Conservation (phyloP, 192 early-diverging fungal genomes). For the Rhizophagus prolifer region DNA sequence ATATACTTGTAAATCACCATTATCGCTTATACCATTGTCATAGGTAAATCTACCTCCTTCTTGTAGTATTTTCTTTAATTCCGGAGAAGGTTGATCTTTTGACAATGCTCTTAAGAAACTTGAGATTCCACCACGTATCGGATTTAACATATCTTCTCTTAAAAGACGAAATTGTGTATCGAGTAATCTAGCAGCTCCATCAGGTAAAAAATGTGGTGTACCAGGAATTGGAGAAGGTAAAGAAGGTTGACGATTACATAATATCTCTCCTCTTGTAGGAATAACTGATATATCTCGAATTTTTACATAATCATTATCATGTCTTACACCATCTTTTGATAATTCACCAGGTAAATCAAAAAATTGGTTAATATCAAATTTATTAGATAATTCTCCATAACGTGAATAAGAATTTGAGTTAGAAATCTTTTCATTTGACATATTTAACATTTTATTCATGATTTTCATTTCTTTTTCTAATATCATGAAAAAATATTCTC, state of each 20-base stretch:
- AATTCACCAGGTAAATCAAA: conserved; percentile 31
- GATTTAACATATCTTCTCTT: conserved; percentile 57
- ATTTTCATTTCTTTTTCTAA: conserved; percentile 21
- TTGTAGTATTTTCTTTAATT: conserved; percentile 12
- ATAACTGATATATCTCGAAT: conserved; percentile 50
- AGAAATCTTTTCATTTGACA: too few species aligned
- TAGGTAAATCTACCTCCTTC: background rate
- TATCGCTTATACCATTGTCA: background rate
- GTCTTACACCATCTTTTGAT: conserved; percentile 40
- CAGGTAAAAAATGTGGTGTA: conserved; percentile 47
- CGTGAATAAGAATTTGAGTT: too few species aligned
- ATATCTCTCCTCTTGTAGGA: conserved; percentile 55
- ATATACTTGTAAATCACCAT: background rate
- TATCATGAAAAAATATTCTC: conserved; percentile 10
- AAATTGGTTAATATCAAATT: background rate
- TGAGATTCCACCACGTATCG: conserved; percentile 43
- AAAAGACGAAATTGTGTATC: conserved; percentile 62
- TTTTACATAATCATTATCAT: conserved; percentile 54
- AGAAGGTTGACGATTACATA: conserved; percentile 36
- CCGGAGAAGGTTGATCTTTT: conserved; percentile 1
- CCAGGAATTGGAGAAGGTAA: conserved; percentile 43
- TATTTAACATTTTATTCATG: conserved; percentile 17
- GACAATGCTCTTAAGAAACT: conserved; percentile 33
- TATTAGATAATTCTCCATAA: background rate
- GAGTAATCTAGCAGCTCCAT: conserved; percentile 47